Evolutionary conservation across 1,139 yeast species (phyloP).

Genomic region (Meyerozyma guilliermondii): DNA sequence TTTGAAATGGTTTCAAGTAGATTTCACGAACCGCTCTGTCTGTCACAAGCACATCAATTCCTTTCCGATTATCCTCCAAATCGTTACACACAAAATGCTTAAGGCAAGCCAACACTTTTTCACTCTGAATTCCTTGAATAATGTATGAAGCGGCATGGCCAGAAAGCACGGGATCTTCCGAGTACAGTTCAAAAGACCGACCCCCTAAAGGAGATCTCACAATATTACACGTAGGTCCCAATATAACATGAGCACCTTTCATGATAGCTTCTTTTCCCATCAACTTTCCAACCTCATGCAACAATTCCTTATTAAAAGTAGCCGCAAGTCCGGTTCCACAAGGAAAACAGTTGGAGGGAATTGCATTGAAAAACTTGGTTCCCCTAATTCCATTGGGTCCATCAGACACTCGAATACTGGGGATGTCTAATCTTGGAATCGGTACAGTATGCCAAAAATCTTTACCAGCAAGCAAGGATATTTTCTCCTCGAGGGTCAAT

Average conservation of each 20-base stretch:
- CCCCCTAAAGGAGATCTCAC: slow-evolving; percentile 62
- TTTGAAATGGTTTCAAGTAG: slow-evolving; percentile 57
- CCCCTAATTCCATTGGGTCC: slow-evolving; percentile 57
- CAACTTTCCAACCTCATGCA: slow-evolving; percentile 36
- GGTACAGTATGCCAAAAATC: slow-evolving; percentile 56
- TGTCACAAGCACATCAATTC: slow-evolving; percentile 43
- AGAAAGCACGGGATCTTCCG: slow-evolving; percentile 57
- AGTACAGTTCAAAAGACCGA: slow-evolving; percentile 58
- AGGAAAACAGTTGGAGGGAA: slow-evolving; percentile 50
- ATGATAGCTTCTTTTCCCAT: slow-evolving; percentile 47
- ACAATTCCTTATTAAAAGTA: slow-evolving; percentile 22
- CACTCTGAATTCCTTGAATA: slow-evolving; percentile 50
- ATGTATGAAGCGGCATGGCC: slow-evolving; percentile 48
- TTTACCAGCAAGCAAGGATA: slow-evolving; percentile 42
- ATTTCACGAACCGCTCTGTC: slow-evolving; percentile 59
- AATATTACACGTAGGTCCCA: slow-evolving; percentile 54
- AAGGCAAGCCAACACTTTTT: slow-evolving; percentile 50
- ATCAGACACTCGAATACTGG: slow-evolving; percentile 33
- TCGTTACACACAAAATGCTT: slow-evolving; percentile 62
- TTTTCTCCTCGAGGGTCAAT: slow-evolving; percentile 44
- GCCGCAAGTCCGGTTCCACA: slow-evolving; percentile 45
- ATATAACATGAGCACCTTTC: slow-evolving; percentile 45
- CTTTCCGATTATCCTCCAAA: slow-evolving; percentile 50
- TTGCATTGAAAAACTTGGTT: slow-evolving; percentile 40
- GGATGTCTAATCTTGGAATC: slow-evolving; percentile 40